Evolutionary conservation across 805 yeast species (phyloP), one percentile per base, ranked within the genome.

Genomic region (Candida chilensis): DNA sequence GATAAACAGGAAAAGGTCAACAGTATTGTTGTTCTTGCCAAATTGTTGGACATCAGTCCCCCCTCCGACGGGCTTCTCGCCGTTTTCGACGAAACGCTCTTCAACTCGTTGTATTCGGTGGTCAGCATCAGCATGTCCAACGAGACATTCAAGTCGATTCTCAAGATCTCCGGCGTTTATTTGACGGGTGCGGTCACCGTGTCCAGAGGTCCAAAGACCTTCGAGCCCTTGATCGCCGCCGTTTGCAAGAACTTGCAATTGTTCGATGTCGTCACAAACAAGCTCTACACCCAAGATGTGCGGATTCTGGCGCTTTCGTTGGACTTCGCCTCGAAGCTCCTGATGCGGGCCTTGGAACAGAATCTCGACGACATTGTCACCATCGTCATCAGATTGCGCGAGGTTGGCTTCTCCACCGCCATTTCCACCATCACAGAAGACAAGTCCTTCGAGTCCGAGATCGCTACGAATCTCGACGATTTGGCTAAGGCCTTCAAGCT

Each of bases 11-110:
- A 71, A 34, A 61, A 64, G 37, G 62, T 67, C 28, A 72, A 69
- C 45, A 60, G 72, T 3, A 65, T 75, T 7, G 67, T 68, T 2
- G 73, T 74, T 4, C 48, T 77, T 18, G 70, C 78, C 19, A 71
- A 64, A 37, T 52, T 71, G 17, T 48, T 74, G 27, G 77, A 71
- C 26, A 50, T 56, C 15, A 61, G 67, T 5, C 69, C 73, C 4
- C 46, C 47, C 14, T 49, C 54, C 13, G 51, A 59, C 17, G 55
- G 48, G 5, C 54, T 60, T 35, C 34, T 48, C 15, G 33, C 41
- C 7, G 40, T 60, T 9, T 54, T 68, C 38, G 71, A 67, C 40
- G 59, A 55, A 27, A 37, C 47, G 1, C 46, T 71, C 29, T 59
- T 68, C 37, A 40, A 48, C 26, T 52, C 61, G 8, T 47, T 70